Evolutionary conservation across 106 monocot species (phyloP).

Genomic region (Dendrobium huoshanense): DNA sequence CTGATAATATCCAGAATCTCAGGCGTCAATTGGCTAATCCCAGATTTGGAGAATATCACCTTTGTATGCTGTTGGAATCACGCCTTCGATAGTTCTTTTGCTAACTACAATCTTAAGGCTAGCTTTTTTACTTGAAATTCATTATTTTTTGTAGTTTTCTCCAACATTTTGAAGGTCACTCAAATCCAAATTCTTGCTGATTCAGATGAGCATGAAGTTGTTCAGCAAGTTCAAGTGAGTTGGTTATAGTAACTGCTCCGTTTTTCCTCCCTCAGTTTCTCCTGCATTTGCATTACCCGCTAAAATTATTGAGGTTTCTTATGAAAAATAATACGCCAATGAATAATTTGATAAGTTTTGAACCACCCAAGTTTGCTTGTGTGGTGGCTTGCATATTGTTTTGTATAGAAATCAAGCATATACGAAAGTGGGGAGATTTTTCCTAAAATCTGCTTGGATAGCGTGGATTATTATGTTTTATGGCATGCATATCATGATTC

Average conservation of each 20-base stretch:
- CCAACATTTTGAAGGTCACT: slow-evolving; percentile 83
- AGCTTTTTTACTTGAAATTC: slow-evolving; percentile 1
- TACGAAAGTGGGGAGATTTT: not conserved
- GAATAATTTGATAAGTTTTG: not conserved
- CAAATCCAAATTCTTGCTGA: slow-evolving; percentile 98
- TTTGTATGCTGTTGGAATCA: slow-evolving; percentile 50
- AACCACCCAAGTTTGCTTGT: not conserved
- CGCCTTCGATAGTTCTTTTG: not conserved
- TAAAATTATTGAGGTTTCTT: not conserved
- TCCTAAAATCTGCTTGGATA: not conserved
- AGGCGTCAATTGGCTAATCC: slow-evolving; percentile 77
- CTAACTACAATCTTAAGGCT: not conserved
- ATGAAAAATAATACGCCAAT: not conserved
- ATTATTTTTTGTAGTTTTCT: slow-evolving; percentile 66
- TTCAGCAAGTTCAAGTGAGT: slow-evolving; percentile 93
- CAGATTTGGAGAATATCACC: slow-evolving; percentile 93
- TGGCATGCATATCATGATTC: not conserved
- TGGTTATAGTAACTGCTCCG: not conserved
- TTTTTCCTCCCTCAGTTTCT: not conserved
- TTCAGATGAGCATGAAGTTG: slow-evolving; percentile 97
- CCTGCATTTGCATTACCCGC: not conserved
- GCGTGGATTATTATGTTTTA: not conserved
- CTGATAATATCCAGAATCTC: slow-evolving; percentile 87
- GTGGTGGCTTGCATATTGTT: not conserved
- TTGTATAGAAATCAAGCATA: not conserved